These are phyloP conservation scores for Diaporthe sp. DNA, from an alignment of 2,329 filamentous ascomycete species.

Conservation along the genomic window DNA sequence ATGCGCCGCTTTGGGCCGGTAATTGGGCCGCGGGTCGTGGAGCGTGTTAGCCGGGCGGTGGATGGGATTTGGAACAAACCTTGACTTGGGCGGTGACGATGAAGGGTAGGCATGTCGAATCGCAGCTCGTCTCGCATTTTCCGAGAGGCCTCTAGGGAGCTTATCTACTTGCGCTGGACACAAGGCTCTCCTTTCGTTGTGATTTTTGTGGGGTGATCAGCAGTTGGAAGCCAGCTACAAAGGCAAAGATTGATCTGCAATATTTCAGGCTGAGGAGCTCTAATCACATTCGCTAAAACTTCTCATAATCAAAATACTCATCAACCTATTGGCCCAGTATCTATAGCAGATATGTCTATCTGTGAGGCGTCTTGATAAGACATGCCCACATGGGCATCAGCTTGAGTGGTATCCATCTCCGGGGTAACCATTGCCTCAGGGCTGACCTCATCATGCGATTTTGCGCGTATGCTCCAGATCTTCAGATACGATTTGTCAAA, in stretches of 20 bases:
- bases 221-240: neutral
- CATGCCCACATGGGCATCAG: neutral
- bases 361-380: neutral
- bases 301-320: neutral
- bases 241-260: neutral
- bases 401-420: too few species aligned
- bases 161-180: neutral
- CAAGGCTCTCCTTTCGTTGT: neutral
- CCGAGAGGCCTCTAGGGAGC: neutral
- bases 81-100: conserved; percentile 46
- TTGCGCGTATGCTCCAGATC: conserved; percentile 52
- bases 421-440: neutral
- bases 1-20: conserved; percentile 60
- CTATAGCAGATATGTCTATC: neutral
- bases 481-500: conserved; percentile 56
- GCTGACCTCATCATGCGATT: neutral
- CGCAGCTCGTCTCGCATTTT: neutral
- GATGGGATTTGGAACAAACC: conserved; percentile 60
- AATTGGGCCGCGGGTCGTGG: conserved; percentile 64
- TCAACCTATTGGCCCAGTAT: neutral
- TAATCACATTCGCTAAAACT: neutral
- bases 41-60: conserved; percentile 59
- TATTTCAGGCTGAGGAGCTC: too few species aligned
- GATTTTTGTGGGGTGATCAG: neutral
- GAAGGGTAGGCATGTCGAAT: neutral